phyloP scores from a whole-genome alignment of 169 alveolate species.

The Babesia gibsoni region DNA sequence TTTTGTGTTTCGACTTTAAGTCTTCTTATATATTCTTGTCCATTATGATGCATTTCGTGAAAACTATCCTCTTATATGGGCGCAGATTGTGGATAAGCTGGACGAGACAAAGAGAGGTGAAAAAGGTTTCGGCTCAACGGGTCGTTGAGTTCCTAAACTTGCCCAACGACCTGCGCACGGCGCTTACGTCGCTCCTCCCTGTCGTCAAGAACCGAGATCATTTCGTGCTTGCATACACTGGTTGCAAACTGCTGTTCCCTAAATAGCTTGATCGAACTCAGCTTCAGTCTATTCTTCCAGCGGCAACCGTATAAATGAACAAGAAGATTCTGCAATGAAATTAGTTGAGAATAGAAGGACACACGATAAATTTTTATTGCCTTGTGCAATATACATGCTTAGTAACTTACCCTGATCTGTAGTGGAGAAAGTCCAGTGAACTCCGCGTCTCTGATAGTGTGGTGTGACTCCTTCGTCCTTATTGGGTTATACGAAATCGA shows the following conservation, averaged over 20 bases:
- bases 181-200: conserved; percentile 43
- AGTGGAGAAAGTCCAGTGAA: conserved; percentile 37
- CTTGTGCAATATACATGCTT: background rate
- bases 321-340: conserved; percentile 29
- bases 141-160: conserved; percentile 4
- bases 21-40: too few species aligned
- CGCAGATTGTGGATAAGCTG: conserved; percentile 78
- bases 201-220: background rate
- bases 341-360: background rate
- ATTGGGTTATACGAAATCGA: background rate
- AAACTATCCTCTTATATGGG: too few species aligned
- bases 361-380: background rate
- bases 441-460: conserved; percentile 34
- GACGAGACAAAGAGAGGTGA: conserved; percentile 86
- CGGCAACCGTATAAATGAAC: conserved; percentile 39
- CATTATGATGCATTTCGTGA: too few species aligned
- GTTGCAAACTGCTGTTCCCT: background rate
- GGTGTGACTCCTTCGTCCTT: background rate
- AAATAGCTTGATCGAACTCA: background rate
- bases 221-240: background rate
- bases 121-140: conserved; percentile 88
- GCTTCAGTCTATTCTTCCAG: conserved; percentile 45
- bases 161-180: conserved; percentile 13
- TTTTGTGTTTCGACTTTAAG: too few species aligned
- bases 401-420: conserved; percentile 38